Conservation (phyloP, 1,284 basidiomycete species). For the Golubevia sp. region DNA sequence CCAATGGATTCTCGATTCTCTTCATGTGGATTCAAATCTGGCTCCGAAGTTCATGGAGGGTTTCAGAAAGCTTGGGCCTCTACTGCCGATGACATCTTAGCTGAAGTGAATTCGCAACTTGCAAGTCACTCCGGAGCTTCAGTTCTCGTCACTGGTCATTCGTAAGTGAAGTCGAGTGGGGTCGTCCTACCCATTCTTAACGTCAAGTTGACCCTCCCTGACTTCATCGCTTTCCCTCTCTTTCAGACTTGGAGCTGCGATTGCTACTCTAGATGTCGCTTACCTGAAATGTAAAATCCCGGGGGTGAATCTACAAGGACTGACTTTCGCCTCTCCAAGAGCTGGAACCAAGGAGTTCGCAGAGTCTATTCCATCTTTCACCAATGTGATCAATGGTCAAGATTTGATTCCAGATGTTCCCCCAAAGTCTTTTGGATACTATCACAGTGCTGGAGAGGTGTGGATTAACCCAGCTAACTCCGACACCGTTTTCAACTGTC, state of each 20-base stretch:
- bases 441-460: constrained; percentile 25
- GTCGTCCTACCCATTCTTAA: background rate
- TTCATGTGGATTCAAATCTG: constrained; percentile 16
- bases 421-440: constrained; percentile 16
- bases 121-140: constrained; percentile 17
- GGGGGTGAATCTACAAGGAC: background rate
- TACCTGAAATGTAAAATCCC: constrained; percentile 27
- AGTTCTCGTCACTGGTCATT: constrained; percentile 40
- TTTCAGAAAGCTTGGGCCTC: constrained; percentile 44
- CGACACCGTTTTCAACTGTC: constrained; percentile 28
- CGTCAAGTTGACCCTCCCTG: background rate
- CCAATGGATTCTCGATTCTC: constrained; percentile 23
- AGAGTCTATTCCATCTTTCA: background rate
- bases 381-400: constrained; percentile 9
- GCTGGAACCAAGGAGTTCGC: constrained; percentile 21
- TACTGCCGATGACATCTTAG: constrained; percentile 25
- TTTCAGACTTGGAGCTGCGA: constrained; percentile 29
- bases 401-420: constrained; percentile 13
- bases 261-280: constrained; percentile 36
- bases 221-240: no score
- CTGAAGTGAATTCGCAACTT: constrained; percentile 28
- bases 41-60: constrained; percentile 28
- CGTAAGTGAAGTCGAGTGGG: constrained; percentile 2
- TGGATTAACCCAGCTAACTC: constrained; percentile 40
- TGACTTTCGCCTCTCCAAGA: constrained; percentile 6